A percentile compares a stretch with the other conserved stretches of the same genome.
These are phyloP conservation scores for Boletus rubescentipes DNA, from an alignment of 768 basidiomycete species.

Conservation along the genomic window DNA sequence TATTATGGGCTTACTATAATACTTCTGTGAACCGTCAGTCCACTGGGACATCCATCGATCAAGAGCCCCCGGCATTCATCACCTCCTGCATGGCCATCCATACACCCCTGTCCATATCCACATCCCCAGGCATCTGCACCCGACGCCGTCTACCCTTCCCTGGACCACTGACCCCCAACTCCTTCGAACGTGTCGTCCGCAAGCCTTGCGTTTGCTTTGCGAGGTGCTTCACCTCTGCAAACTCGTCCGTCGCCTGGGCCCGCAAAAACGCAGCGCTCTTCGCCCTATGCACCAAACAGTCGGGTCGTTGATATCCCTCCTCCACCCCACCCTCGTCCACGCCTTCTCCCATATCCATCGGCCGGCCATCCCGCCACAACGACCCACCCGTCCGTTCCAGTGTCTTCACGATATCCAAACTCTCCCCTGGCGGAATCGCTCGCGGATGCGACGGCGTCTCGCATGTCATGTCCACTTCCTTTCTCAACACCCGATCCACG, in stretches of 20 bases:
- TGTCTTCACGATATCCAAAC: constrained; percentile 64
- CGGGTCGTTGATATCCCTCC: constrained; percentile 49
- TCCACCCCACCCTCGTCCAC: constrained; percentile 4
- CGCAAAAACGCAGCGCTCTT: constrained; percentile 62
- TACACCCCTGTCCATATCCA: constrained; percentile 10
- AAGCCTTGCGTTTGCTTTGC: constrained; percentile 43
- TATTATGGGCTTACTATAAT: too few species aligned
- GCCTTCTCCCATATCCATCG: constrained; percentile 42
- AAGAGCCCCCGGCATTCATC: background rate
- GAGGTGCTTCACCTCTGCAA: constrained; percentile 68
- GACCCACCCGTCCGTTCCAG: constrained; percentile 74
- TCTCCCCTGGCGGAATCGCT: constrained; percentile 86
- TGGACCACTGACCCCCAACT: background rate
- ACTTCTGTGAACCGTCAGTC: too few species aligned
- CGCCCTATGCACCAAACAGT: constrained; percentile 69
- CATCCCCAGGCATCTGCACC: background rate
- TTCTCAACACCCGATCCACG: constrained; percentile 84
- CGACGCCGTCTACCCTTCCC: constrained; percentile 13
- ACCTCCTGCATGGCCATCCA: constrained; percentile 30
- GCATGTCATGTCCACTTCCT: constrained; percentile 96
- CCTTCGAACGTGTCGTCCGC: background rate
- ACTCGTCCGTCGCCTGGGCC: constrained; percentile 74
- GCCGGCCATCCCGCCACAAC: constrained; percentile 54
- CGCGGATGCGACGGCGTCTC: constrained; percentile 88
- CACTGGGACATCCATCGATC: background rate